Base-by-base conservation (phyloP, 2,329 filamentous ascomycete genomes). In the Orbilia ellipsospora region DNA sequence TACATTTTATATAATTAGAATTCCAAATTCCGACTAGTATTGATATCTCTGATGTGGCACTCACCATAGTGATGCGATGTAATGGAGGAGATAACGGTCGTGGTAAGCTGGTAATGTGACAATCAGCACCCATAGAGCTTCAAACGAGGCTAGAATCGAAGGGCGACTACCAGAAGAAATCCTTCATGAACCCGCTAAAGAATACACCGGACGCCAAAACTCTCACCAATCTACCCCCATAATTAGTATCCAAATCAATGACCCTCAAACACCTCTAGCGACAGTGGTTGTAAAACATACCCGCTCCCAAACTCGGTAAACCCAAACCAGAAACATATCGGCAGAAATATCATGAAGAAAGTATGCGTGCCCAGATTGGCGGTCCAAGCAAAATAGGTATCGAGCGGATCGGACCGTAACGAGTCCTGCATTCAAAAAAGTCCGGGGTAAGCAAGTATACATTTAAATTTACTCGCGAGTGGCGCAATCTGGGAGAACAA, bases 351-450 rank as follows among this genome's bases (percentile, higher is more conserved):
- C 94, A 98, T 98, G 86, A 97, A 99, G 85, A 97, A 98, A 0
- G 95, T 99, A 83, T 99, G 95, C 0, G 95, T 99, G 78, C 95
- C 93, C 66, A 98, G 88, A 82, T 98, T 99, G 77, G 95, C 95
- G 0, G 94, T 96, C 78, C 96, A 92, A 60, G 95, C 94, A 83
- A 99, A 99, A 85, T 97, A 99, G 77, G 92, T 92, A 83, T 99
- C 95, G 80, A 98, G 89, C 7, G 91, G 87, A 18, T 77, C 73
- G 55, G 73, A 65, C 7, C 73, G 73, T 50, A 72, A 20, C 5
- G 60, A 57, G n/a, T 62, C 66, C 73, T 77, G 55, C 23, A n/a
- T 44, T 23, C 23, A 23, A 23, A 23, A 23, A 23, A 23, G 23
- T 23, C 23, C 23, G 23, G 23, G 23, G 23, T 23, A 23, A 4